These are phyloP conservation scores for Oryza brachyantha DNA, from an alignment of 176 grass and related monocot species.

Conservation along the genomic window DNA sequence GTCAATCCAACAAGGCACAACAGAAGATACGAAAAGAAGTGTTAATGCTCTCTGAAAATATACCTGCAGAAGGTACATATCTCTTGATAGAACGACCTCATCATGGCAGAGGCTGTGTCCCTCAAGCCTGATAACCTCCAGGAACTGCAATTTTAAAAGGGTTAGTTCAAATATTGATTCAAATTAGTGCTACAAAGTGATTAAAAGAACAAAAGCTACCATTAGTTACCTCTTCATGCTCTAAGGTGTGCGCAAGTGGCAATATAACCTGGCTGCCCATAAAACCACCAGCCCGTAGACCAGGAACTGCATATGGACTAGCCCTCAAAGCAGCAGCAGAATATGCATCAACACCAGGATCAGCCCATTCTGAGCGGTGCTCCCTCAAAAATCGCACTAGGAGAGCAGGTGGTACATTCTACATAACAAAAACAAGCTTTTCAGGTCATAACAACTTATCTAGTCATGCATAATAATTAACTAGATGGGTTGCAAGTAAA, in stretches of 20 bases:
- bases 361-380: conserved; percentile 92
- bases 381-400: conserved; percentile 90
- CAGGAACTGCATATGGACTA: conserved; percentile 75
- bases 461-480: not conserved
- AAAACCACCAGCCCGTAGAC: conserved; percentile 58
- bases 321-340: conserved; percentile 76
- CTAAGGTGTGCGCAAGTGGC: conserved; percentile 86
- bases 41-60: not conserved
- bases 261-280: conserved; percentile 87
- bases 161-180: not conserved
- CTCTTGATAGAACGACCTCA: conserved; percentile 84
- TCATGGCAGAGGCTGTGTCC: conserved; percentile 91
- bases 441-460: not conserved
- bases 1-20: not conserved
- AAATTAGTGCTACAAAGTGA: not conserved
- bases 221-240: conserved; percentile 88
- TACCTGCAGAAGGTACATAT: conserved; percentile 95
- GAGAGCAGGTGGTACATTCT: conserved; percentile 89
- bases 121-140: conserved; percentile 94
- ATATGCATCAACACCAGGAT: conserved; percentile 87
- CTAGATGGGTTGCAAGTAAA: not conserved
- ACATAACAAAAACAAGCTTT: conserved; percentile 30
- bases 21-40: not conserved
- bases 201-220: not conserved
- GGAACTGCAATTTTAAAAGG: conserved; percentile 50